Percentiles rank a stretch among this genome's conserved stretches.
phyloP scores from a whole-genome alignment of 306 rosid genomes.

The Quercus berberidifolia region DNA sequence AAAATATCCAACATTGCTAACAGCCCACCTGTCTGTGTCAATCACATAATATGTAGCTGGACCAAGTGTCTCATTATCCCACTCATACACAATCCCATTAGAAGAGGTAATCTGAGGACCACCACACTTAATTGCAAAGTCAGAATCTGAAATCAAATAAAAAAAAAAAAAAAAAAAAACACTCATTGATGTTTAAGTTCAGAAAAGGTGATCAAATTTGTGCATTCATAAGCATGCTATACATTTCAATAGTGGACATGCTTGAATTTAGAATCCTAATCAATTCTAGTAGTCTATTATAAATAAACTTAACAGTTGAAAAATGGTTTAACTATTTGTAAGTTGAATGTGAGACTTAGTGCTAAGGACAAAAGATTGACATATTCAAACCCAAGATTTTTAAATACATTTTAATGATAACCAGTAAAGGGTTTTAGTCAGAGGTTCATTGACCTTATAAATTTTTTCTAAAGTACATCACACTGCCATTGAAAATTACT shows the following conservation, averaged over 20 bases:
- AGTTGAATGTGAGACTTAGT: not conserved
- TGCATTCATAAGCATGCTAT: not conserved
- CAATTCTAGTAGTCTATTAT: not conserved
- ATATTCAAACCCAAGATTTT: not conserved
- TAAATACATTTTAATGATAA: too few species aligned
- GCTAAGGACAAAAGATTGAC: not conserved
- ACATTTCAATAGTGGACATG: not conserved
- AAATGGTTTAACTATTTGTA: not conserved
- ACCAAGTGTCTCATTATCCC: too few species aligned
- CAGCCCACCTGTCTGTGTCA: too few species aligned
- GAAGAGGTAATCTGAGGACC: too few species aligned
- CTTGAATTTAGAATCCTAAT: not conserved
- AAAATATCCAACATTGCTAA: too few species aligned
- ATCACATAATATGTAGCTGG: too few species aligned
- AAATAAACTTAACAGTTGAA: not conserved
- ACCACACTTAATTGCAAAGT: too few species aligned
- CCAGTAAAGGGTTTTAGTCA: not conserved
- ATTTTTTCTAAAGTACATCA: not conserved
- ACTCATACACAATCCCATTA: too few species aligned
- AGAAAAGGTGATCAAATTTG: not conserved
- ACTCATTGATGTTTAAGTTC: too few species aligned
- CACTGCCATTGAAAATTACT: too few species aligned
- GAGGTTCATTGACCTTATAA: not conserved
- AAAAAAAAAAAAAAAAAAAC: too few species aligned
- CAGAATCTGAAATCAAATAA: too few species aligned